phyloP scores from a whole-genome alignment of 169 alveolate genomes.

The Besnoitia besnoiti region DNA sequence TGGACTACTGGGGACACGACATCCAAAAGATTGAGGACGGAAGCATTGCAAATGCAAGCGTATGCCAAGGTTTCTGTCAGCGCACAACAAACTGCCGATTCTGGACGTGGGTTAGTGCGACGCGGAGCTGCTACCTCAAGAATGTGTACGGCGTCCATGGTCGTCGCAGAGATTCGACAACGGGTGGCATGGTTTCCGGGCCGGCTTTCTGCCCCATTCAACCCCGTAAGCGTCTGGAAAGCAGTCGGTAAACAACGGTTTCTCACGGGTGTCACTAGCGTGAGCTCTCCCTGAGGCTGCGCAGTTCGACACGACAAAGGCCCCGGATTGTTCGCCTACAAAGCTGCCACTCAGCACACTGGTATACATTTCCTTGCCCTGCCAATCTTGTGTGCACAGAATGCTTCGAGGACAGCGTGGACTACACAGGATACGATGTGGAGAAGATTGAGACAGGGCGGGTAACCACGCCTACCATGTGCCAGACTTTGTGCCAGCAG shows the following conservation, averaged over 20 bases:
- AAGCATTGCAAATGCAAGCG: not conserved
- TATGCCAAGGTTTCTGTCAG: slow-evolving; percentile 11
- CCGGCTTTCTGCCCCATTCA: slow-evolving; percentile 11
- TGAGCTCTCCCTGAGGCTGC: no score
- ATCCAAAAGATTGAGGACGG: not conserved
- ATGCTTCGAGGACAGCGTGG: slow-evolving; percentile 55
- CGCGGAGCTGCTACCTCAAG: slow-evolving; percentile 6
- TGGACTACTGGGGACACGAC: slow-evolving; percentile 2
- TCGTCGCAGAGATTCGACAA: not conserved
- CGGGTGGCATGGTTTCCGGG: slow-evolving; percentile 27
- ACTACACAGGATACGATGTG: slow-evolving; percentile 45
- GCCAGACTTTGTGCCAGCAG: slow-evolving; percentile 49
- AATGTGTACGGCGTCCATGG: not conserved
- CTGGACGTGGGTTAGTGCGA: slow-evolving; percentile 26
- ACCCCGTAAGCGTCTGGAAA: not conserved
- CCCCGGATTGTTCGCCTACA: no score
- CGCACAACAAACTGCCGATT: not conserved
- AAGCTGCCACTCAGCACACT: no score
- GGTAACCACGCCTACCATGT: slow-evolving; percentile 31
- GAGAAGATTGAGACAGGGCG: slow-evolving; percentile 51
- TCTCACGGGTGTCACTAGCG: no score
- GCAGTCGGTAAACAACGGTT: no score
- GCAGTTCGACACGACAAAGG: no score
- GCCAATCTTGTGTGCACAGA: not conserved
- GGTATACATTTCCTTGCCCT: not conserved